A percentile compares a stretch with the other conserved stretches of the same genome.
These are phyloP conservation scores for Apiotrichum brassicae DNA, from an alignment of 1,284 basidiomycete species.

Conservation along the genomic window DNA sequence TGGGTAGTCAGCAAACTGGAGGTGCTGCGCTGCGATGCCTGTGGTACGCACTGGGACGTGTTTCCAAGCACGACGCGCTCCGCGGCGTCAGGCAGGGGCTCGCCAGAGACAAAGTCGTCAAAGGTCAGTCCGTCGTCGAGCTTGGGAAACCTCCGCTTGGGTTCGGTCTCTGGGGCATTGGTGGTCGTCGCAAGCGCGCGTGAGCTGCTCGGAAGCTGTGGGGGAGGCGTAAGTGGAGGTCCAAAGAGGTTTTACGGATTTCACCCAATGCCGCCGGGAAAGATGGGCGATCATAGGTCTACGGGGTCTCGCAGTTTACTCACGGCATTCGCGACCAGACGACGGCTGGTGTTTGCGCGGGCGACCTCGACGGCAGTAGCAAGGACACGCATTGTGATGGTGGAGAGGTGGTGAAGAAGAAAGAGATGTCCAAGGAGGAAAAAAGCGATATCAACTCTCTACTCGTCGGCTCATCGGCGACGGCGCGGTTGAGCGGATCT, in stretches of 20 bases:
- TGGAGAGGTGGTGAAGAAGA: not conserved
- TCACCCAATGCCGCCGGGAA: too few relatives aligned
- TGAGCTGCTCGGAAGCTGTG: slow-evolving; percentile 8
- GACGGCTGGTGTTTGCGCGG: slow-evolving; percentile 3
- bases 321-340: slow-evolving; percentile 4
- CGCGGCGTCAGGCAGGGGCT: slow-evolving; percentile 41
- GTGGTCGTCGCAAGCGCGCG: slow-evolving; percentile 30
- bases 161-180: slow-evolving; percentile 9
- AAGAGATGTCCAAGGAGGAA: not conserved
- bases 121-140: slow-evolving; percentile 69
- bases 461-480: too few relatives aligned
- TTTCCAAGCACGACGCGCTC: slow-evolving; percentile 73
- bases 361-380: slow-evolving; percentile 4
- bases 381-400: slow-evolving; percentile 7
- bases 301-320: not conserved
- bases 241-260: not conserved
- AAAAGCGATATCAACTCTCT: too few relatives aligned
- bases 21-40: slow-evolving; percentile 26
- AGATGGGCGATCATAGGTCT: too few relatives aligned
- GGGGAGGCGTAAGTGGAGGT: slow-evolving; percentile 1
- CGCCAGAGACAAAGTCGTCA: slow-evolving; percentile 74
- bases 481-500: too few relatives aligned
- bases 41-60: slow-evolving; percentile 66
- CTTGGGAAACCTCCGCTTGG: slow-evolving; percentile 34
- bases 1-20: slow-evolving; percentile 45